phyloP scores from a whole-genome alignment of 345 rosid species.

The Gossypium stocksii region DNA sequence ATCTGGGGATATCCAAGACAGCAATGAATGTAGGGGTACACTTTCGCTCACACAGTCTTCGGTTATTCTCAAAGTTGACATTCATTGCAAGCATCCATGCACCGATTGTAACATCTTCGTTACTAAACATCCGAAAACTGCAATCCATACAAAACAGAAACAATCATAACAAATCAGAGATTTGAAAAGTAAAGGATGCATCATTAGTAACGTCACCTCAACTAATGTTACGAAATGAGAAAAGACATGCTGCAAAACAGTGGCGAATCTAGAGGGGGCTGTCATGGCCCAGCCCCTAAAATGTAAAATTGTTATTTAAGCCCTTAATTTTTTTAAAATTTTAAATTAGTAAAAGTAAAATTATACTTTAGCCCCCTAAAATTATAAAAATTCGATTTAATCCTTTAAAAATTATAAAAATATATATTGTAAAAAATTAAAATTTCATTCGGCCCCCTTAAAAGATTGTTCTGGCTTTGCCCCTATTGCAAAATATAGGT shows the following conservation, averaged over 20 bases:
- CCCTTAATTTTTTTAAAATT: too few relatives aligned
- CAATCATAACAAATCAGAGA: neutral
- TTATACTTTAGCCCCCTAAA: too few relatives aligned
- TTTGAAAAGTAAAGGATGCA: neutral
- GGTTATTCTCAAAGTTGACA: slow-evolving; percentile 73
- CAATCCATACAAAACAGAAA: slow-evolving; percentile 6
- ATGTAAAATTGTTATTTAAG: too few relatives aligned
- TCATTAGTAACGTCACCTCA: neutral
- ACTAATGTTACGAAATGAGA: neutral
- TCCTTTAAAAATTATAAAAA: too few relatives aligned
- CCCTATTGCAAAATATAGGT: too few relatives aligned
- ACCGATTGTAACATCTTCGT: slow-evolving; percentile 90
- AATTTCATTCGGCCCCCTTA: too few relatives aligned
- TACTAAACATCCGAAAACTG: slow-evolving; percentile 95
- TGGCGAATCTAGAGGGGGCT: too few relatives aligned
- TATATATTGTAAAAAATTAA: too few relatives aligned
- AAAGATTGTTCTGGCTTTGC: too few relatives aligned
- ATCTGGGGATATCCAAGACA: slow-evolving; percentile 90
- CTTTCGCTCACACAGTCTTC: slow-evolving; percentile 54
- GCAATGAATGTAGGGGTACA: slow-evolving; percentile 65
- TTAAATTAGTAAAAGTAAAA: too few relatives aligned
- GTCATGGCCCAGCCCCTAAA: too few relatives aligned
- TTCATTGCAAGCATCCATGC: slow-evolving; percentile 98
- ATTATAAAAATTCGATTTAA: too few relatives aligned
- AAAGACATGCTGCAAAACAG: neutral